phyloP scores from a whole-genome alignment of 2,329 filamentous ascomycete species.

The Colletotrichum cordylinicola region DNA sequence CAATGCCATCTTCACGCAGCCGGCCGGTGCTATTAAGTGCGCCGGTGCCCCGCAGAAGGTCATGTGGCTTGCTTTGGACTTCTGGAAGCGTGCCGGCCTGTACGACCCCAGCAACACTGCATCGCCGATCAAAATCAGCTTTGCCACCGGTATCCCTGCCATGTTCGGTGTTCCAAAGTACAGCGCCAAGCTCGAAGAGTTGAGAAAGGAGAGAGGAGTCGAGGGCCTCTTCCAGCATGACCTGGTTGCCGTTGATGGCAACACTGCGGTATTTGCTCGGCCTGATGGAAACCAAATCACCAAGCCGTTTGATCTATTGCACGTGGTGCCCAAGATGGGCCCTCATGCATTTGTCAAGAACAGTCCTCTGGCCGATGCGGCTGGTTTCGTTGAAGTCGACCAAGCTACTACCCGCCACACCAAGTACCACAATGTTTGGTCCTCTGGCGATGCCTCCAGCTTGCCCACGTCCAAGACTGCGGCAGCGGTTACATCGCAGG shows the following conservation, averaged over 20 bases:
- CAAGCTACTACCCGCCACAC: slow-evolving; percentile 57
- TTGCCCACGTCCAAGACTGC: slow-evolving; percentile 64
- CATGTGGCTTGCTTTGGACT: slow-evolving; percentile 66
- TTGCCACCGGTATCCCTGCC: slow-evolving; percentile 58
- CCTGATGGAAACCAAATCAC: slow-evolving; percentile 49
- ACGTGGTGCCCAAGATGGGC: slow-evolving; percentile 65
- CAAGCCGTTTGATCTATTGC: slow-evolving; percentile 58
- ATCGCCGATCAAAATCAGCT: slow-evolving; percentile 57
- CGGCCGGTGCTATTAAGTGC: slow-evolving; percentile 63
- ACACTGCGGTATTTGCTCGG: slow-evolving; percentile 55
- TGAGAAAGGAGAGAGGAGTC: slow-evolving; percentile 59
- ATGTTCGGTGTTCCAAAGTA: slow-evolving; percentile 70
- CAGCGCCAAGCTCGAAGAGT: slow-evolving; percentile 55
- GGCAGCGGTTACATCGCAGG: slow-evolving; percentile 57
- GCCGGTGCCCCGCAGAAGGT: slow-evolving; percentile 67
- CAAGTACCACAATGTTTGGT: slow-evolving; percentile 64
- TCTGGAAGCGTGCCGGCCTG: slow-evolving; percentile 60
- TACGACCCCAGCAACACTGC: slow-evolving; percentile 46
- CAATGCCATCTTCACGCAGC: slow-evolving; percentile 64
- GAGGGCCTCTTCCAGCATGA: slow-evolving; percentile 66
- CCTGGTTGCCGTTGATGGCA: slow-evolving; percentile 56
- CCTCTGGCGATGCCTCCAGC: slow-evolving; percentile 63
- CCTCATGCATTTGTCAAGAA: slow-evolving; percentile 59
- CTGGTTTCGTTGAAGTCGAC: slow-evolving; percentile 64
- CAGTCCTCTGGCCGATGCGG: slow-evolving; percentile 58